Percentiles rank a stretch among this genome's conserved stretches.
Conservation (phyloP, 306 rosid species). For the Quercus robur region DNA sequence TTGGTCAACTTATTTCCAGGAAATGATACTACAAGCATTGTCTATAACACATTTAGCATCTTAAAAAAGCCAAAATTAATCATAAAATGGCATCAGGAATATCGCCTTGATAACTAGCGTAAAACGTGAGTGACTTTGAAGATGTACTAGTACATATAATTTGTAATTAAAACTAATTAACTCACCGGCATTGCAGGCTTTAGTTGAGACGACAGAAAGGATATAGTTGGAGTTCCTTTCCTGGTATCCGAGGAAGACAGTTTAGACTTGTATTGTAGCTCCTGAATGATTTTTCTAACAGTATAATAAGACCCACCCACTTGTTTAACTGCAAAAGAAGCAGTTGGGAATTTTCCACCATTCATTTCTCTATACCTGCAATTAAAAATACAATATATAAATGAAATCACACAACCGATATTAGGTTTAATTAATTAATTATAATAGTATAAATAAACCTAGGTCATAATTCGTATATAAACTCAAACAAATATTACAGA, state of each 20-base stretch:
- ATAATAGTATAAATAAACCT: no score
- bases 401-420: no score
- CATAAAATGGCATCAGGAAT: background rate
- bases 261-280: slow-evolving; percentile 42
- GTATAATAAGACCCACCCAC: slow-evolving; percentile 62
- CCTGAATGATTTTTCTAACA: slow-evolving; percentile 49
- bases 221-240: background rate
- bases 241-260: slow-evolving; percentile 13
- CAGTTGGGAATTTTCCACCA: slow-evolving; percentile 55
- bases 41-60: background rate
- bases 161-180: background rate
- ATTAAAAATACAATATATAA: background rate
- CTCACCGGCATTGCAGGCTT: slow-evolving; percentile 35
- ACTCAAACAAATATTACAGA: background rate
- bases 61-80: background rate
- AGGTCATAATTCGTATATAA: no score
- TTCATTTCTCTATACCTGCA: slow-evolving; percentile 57
- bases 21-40: background rate
- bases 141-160: background rate
- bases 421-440: no score
- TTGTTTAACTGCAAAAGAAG: slow-evolving; percentile 18
- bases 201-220: slow-evolving; percentile 13
- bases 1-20: background rate
- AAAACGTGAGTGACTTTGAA: background rate
- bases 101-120: background rate